Conservation (phyloP, 768 basidiomycete species). For the Albatrellus ellisii region DNA sequence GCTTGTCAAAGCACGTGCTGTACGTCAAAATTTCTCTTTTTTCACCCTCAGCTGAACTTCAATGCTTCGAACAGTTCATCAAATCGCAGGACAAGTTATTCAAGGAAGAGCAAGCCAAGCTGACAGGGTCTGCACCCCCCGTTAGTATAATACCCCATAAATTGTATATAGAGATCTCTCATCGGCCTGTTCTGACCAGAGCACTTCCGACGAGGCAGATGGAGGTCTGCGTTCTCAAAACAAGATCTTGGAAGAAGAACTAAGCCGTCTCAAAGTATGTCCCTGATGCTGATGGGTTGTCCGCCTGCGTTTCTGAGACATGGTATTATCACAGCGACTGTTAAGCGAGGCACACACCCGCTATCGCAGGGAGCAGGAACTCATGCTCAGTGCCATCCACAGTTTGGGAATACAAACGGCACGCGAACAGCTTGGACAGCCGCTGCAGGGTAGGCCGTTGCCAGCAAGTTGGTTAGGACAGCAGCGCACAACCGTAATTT, state of each 20-base stretch:
- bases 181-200: conserved; percentile 18
- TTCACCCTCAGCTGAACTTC: neutral
- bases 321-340: conserved; percentile 5
- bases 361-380: conserved; percentile 13
- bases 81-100: conserved; percentile 85
- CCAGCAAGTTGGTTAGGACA: conserved; percentile 13
- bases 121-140: conserved; percentile 28
- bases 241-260: conserved; percentile 49
- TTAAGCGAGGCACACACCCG: conserved; percentile 11
- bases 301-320: neutral
- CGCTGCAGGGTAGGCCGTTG: conserved; percentile 3
- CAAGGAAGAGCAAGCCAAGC: conserved; percentile 64
- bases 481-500: conserved; percentile 13
- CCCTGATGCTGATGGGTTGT: neutral
- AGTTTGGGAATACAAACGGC: conserved; percentile 6
- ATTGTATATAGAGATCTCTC: conserved; percentile 1
- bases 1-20: conserved; percentile 65
- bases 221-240: conserved; percentile 51
- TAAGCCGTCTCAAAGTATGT: conserved; percentile 8
- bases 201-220: conserved; percentile 62
- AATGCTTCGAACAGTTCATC: conserved; percentile 56
- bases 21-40: conserved; percentile 21
- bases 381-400: conserved; percentile 11
- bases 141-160: conserved; percentile 22
- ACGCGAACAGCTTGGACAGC: conserved; percentile 9